phyloP scores from a whole-genome alignment of 495 filamentous ascomycete genomes.

The Elasticomyces elasticus region DNA sequence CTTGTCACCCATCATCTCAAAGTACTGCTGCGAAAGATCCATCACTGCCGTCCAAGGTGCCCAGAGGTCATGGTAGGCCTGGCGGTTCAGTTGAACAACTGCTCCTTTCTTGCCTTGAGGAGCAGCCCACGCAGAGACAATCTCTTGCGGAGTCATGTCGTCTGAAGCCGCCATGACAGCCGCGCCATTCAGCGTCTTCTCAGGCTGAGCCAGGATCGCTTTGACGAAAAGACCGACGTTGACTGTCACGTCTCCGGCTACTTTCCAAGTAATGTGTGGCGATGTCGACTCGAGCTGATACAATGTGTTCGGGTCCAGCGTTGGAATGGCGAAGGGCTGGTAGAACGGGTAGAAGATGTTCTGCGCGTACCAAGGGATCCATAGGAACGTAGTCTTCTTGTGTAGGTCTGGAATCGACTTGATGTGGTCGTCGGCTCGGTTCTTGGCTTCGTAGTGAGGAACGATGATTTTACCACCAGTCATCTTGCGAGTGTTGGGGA shows the following conservation, averaged over 20 bases:
- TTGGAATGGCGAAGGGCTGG: neutral
- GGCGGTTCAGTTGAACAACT: neutral
- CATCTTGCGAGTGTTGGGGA: neutral
- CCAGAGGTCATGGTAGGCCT: neutral
- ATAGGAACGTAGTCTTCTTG: slow-evolving; percentile 35
- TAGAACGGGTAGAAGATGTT: slow-evolving; percentile 15
- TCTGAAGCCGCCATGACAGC: neutral
- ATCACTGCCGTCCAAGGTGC: neutral
- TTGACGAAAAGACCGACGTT: neutral
- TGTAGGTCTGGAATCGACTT: slow-evolving; percentile 22
- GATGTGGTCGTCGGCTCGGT: slow-evolving; percentile 33
- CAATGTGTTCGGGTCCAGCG: neutral
- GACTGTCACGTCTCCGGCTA: neutral
- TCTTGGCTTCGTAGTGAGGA: slow-evolving; percentile 38
- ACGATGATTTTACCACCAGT: slow-evolving; percentile 24
- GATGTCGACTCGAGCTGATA: neutral
- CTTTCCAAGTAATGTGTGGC: neutral
- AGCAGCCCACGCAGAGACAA: neutral
- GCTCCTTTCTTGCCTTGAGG: neutral
- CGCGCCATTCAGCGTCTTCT: neutral
- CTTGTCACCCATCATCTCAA: neutral
- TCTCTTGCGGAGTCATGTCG: neutral
- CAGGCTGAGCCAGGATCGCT: neutral
- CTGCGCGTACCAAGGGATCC: slow-evolving; percentile 31
- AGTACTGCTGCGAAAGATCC: neutral